phyloP scores from a whole-genome alignment of 352 stramenopile genomes.

The Pythium plurisporium region DNA sequence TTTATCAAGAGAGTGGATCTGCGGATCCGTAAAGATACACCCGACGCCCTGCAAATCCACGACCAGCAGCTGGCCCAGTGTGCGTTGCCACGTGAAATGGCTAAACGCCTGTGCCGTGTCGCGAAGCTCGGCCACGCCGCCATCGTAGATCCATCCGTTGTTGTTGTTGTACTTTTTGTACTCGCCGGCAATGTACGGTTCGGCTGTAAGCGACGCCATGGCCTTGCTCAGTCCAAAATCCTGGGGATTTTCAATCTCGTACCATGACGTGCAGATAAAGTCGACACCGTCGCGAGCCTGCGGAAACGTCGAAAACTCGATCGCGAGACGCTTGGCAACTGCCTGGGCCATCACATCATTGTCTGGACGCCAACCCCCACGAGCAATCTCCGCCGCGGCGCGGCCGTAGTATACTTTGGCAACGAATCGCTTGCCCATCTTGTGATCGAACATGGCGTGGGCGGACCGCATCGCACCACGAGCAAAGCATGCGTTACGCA shows the following conservation, averaged over 20 bases:
- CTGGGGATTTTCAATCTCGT: neutral
- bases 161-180: conserved; percentile 56
- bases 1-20: conserved; percentile 32
- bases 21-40: conserved; percentile 39
- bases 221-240: conserved; percentile 4
- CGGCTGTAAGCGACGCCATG: conserved; percentile 32
- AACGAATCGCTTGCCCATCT: conserved; percentile 25
- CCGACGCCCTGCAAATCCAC: conserved; percentile 39
- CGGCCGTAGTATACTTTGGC: conserved; percentile 37
- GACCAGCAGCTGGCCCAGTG: conserved; percentile 32
- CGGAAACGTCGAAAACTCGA: conserved; percentile 5
- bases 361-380: neutral
- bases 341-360: conserved; percentile 38
- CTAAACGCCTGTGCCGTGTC: conserved; percentile 37
- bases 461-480: conserved; percentile 33
- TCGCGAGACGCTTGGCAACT: conserved; percentile 29
- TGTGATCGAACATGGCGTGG: conserved; percentile 33
- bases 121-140: neutral
- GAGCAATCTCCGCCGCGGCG: neutral
- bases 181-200: conserved; percentile 31
- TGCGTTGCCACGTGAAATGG: conserved; percentile 39
- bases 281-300: conserved; percentile 27
- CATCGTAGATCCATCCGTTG: conserved; percentile 27
- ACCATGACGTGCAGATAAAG: conserved; percentile 28
- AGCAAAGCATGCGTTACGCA: conserved; percentile 28